phyloP scores from a whole-genome alignment of 495 filamentous ascomycete genomes.

The Hypoxylon rickii region DNA sequence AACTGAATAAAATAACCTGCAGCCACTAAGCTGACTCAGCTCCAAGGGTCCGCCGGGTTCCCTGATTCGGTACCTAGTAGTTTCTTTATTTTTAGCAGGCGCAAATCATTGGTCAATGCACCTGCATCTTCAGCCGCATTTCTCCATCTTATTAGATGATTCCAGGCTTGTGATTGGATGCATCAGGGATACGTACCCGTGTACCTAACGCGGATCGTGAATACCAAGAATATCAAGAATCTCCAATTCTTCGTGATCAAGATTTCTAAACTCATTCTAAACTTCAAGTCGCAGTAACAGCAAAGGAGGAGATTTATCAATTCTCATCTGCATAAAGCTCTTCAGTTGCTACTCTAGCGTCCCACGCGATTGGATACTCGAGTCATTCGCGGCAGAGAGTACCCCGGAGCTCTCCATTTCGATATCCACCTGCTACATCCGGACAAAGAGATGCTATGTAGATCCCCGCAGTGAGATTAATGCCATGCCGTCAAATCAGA shows the following conservation, averaged over 20 bases:
- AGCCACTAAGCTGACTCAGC: background rate
- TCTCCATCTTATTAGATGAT: background rate
- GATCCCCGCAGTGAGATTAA: too few relatives aligned
- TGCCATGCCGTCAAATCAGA: slow-evolving; percentile 9
- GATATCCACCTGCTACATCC: slow-evolving; percentile 23
- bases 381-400: slow-evolving; percentile 9
- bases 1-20: background rate
- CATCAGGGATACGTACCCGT: too few relatives aligned
- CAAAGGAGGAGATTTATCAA: too few relatives aligned
- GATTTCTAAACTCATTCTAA: too few relatives aligned
- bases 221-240: too few relatives aligned
- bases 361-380: background rate
- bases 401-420: background rate
- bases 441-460: too few relatives aligned
- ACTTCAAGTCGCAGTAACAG: too few relatives aligned
- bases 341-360: background rate
- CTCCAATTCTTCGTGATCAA: too few relatives aligned
- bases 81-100: slow-evolving; percentile 13
- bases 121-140: slow-evolving; percentile 19
- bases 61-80: background rate
- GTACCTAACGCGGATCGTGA: too few relatives aligned
- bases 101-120: background rate
- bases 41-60: background rate
- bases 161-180: too few relatives aligned
- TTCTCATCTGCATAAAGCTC: background rate